phyloP scores from a whole-genome alignment of 345 rosid species.

The Nephelium lappaceum region DNA sequence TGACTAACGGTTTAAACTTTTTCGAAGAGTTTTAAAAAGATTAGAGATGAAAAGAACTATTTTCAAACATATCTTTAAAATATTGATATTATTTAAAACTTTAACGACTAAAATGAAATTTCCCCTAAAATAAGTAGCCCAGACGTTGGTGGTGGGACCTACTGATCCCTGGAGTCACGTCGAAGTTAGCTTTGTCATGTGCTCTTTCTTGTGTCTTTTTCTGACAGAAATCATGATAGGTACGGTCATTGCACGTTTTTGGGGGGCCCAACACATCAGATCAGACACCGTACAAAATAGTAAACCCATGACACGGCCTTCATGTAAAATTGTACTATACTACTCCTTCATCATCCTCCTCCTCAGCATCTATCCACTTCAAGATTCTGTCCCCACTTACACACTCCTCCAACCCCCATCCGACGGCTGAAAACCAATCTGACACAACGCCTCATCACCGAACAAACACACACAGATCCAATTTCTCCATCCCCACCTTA shows the following conservation, averaged over 20 bases:
- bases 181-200: neutral
- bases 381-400: neutral
- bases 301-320: slow-evolving; percentile 13
- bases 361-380: slow-evolving; percentile 14
- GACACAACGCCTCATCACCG: neutral
- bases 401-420: slow-evolving; percentile 13
- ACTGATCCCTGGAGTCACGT: neutral
- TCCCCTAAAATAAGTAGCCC: no score
- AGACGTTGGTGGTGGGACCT: neutral
- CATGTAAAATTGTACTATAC: slow-evolving; percentile 1
- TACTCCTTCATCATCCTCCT: neutral
- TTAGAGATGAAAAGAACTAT: no score
- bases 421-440: neutral
- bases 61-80: no score
- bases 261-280: slow-evolving; percentile 27
- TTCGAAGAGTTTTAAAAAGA: no score
- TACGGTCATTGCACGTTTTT: slow-evolving; percentile 51
- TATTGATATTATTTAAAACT: no score
- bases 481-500: no score
- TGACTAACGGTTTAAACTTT: no score
- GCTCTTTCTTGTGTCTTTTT: no score
- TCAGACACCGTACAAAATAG: slow-evolving; percentile 33
- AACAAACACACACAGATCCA: neutral
- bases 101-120: no score
- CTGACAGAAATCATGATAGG: slow-evolving; percentile 25